Base-by-base conservation (phyloP, 257 asterid genomes). In the Solanum corneliomulleri region DNA sequence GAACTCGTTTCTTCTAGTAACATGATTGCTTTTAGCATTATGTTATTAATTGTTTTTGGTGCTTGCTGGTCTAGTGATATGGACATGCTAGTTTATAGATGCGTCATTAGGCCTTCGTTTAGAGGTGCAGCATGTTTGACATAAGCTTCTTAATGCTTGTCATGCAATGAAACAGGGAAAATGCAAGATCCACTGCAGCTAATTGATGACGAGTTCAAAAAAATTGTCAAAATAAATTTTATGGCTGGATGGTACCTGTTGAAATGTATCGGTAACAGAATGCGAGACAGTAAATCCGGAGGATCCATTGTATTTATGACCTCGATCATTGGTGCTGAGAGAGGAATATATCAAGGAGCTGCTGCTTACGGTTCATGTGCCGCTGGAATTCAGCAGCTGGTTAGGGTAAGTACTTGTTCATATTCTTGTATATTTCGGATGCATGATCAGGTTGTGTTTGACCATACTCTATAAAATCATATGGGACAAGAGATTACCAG, bases 331-430 rank as follows among this genome's bases (percentile, higher is more conserved):
- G 99, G 99, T 42, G 94, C 94, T 49, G 99, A 97, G 89, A 94
- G 99, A 92, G 99, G 99, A 68, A 66, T 97, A 70, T 95, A 97
- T 91, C 98, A 88, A 84, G 99, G 99, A 81, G 96, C 99, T 75
- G 98, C 99, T 88, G 98, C 98, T 76, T 97, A 94, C 87, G 99
- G 99, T 87, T 93, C 99, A 4, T 95, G 98, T 92, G 89, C 95
- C 87, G 99, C 97, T 87, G 98, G 98, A 88, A 86, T 95, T 37
- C 96, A 97, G 86, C 99, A 97, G 95, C 92, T 97, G 42, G 98
- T 89, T 29, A 89, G 97, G 94, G 99, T 97, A 90, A 94, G 94
- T 82, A 35, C 70, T 56, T 77, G 84, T 60, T 86, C 29, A 47
- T 4, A 33, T 44, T 35, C 62, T 75, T 21, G 58, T 68, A 18